A percentile compares a stretch with the other conserved stretches of the same genome.
Evolutionary conservation across 176 grass and related monocot species (phyloP).

Genomic region (Triticum urartu): DNA sequence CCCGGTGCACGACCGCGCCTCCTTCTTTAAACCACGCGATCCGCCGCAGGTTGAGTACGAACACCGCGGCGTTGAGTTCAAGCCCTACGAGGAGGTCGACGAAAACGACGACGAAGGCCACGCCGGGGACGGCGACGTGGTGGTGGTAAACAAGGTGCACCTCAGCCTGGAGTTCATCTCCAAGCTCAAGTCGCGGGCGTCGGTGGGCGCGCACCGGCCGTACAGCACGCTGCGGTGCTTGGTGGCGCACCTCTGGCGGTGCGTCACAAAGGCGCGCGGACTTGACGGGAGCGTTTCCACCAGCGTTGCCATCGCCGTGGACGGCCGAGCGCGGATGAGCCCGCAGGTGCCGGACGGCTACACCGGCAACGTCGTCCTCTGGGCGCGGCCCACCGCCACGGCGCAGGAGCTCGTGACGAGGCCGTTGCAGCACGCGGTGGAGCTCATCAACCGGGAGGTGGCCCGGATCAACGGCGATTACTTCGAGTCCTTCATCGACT

Average conservation of each 20-base stretch:
- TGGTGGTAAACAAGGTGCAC: constrained; percentile 19
- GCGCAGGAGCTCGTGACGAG: background rate
- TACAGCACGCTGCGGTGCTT: constrained; percentile 30
- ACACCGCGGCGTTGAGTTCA: constrained; percentile 25
- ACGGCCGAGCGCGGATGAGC: constrained; percentile 23
- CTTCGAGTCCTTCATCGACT: constrained; percentile 34
- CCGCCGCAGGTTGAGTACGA: background rate
- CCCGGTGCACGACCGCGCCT: constrained; percentile 7
- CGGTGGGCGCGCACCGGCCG: background rate
- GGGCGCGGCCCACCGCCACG: constrained; percentile 7
- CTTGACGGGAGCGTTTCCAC: background rate
- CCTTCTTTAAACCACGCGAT: background rate
- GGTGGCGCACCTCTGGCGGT: constrained; percentile 22
- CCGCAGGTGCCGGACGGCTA: constrained; percentile 19
- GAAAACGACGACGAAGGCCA: background rate
- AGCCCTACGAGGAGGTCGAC: background rate
- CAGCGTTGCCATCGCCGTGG: constrained; percentile 8
- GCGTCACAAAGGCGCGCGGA: constrained; percentile 12
- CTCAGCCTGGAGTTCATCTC: constrained; percentile 14
- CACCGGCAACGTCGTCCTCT: constrained; percentile 24
- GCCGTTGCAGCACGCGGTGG: constrained; percentile 25
- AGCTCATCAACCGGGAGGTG: constrained; percentile 23
- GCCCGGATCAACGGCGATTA: constrained; percentile 9
- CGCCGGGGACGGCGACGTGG: background rate
- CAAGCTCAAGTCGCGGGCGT: constrained; percentile 11